Percentiles rank a stretch among this genome's conserved stretches.
phyloP scores from a whole-genome alignment of 768 basidiomycete species.

The Multifurca ochricompacta region DNA sequence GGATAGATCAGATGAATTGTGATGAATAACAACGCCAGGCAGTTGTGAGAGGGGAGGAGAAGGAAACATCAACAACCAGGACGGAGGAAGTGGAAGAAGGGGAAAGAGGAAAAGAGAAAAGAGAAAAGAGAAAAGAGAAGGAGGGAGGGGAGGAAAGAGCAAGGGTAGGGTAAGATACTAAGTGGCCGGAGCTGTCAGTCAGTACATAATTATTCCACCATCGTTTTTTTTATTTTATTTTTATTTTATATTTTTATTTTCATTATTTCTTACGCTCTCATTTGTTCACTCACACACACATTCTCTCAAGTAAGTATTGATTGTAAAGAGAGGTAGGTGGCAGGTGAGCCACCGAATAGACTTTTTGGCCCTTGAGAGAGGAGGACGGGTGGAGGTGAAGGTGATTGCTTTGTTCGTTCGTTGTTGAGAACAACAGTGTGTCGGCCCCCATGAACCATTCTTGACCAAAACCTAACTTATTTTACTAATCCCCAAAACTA shows the following conservation, averaged over 20 bases:
- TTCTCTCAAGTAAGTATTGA: too few species aligned
- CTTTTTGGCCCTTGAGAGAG: slow-evolving; percentile 14
- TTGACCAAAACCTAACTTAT: slow-evolving; percentile 1
- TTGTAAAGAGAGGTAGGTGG: too few species aligned
- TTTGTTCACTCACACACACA: too few species aligned
- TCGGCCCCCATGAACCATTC: neutral
- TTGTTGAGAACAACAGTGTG: too few species aligned
- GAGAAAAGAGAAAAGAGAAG: neutral
- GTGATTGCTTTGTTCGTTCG: too few species aligned
- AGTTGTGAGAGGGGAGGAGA: slow-evolving; percentile 2
- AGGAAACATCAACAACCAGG: slow-evolving; percentile 7
- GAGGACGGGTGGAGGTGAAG: too few species aligned
- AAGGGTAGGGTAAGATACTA: neutral
- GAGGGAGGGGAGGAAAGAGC: neutral
- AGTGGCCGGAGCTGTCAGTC: neutral
- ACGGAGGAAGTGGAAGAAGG: neutral
- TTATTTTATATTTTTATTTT: neutral
- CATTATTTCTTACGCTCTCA: too few species aligned
- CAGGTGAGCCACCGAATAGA: slow-evolving; percentile 17
- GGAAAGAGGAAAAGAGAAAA: neutral
- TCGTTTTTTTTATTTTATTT: neutral
- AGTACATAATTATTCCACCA: slow-evolving; percentile 12
- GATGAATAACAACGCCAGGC: neutral
- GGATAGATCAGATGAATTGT: slow-evolving; percentile 14
- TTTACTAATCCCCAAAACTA: too few species aligned